Conservation (phyloP, 495 filamentous ascomycete genomes). For the Penicillium desertorum region DNA sequence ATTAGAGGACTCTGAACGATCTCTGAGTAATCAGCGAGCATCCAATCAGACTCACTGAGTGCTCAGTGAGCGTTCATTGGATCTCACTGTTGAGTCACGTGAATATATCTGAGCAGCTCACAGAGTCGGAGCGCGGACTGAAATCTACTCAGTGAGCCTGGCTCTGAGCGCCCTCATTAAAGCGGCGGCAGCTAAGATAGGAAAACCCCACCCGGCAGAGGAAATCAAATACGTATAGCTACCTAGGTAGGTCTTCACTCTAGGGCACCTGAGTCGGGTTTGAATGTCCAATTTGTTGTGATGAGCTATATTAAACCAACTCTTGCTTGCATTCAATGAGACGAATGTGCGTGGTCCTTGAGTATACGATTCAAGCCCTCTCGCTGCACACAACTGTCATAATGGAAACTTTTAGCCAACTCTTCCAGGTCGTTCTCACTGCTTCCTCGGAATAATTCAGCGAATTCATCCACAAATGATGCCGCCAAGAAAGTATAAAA, state of each 20-base stretch:
- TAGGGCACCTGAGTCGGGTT: background rate
- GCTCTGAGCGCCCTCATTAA: constrained; percentile 35
- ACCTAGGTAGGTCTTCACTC: background rate
- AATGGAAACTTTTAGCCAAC: constrained; percentile 55
- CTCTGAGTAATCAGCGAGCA: no score
- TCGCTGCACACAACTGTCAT: constrained; percentile 57
- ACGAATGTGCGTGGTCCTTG: constrained; percentile 36
- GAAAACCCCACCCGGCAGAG: no score
- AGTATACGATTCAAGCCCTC: constrained; percentile 57
- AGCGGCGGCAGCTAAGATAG: constrained; percentile 27
- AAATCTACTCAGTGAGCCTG: constrained; percentile 29
- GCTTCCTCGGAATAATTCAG: constrained; percentile 56
- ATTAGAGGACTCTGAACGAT: no score
- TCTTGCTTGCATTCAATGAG: background rate
- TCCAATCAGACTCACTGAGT: no score
- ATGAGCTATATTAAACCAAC: background rate
- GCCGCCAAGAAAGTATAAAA: constrained; percentile 54
- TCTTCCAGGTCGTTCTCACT: constrained; percentile 53
- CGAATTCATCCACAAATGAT: constrained; percentile 57
- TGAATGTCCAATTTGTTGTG: background rate
- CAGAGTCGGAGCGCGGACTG: constrained; percentile 10
- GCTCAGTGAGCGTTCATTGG: background rate
- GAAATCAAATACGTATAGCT: no score
- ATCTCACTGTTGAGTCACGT: background rate
- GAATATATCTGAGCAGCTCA: background rate